Evolutionary conservation across 1,284 basidiomycete genomes (phyloP).

Genomic region (Cerioporus squamosus): DNA sequence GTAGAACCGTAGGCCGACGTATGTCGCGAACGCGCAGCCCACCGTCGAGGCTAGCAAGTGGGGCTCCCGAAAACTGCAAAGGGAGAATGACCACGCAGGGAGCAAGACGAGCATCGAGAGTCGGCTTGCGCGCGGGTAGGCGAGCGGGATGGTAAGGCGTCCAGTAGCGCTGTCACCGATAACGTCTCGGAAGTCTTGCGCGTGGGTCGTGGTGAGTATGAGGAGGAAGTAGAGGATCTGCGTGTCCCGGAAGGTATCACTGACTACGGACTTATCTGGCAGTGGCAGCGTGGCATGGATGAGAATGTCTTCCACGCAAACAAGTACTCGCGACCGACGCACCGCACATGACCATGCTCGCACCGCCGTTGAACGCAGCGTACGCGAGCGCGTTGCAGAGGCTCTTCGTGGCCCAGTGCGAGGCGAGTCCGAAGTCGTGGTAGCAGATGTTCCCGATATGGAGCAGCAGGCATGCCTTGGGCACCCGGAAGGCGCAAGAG

Average conservation of each 20-base stretch:
- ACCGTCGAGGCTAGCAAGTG: too few species aligned
- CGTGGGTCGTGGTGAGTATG: constrained; percentile 42
- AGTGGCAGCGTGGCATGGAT: too few species aligned
- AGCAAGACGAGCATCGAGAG: background rate
- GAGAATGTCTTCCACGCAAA: background rate
- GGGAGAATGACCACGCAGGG: constrained; percentile 5
- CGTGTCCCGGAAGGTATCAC: too few species aligned
- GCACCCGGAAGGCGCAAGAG: background rate
- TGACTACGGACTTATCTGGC: too few species aligned
- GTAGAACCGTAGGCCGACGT: background rate
- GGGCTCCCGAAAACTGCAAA: background rate
- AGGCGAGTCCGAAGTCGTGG: constrained; percentile 39
- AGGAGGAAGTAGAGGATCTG: constrained; percentile 21
- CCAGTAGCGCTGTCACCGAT: constrained; percentile 40
- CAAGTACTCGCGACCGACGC: background rate
- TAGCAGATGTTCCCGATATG: constrained; percentile 35
- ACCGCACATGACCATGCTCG: constrained; percentile 18
- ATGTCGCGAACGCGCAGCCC: background rate
- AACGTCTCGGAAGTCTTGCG: constrained; percentile 46
- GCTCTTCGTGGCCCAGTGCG: constrained; percentile 41
- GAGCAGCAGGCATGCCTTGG: constrained; percentile 21
- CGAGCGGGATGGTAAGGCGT: constrained; percentile 42
- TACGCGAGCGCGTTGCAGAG: constrained; percentile 40
- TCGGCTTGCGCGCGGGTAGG: constrained; percentile 28
- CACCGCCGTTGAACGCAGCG: constrained; percentile 28